Evolutionary conservation across 805 yeast species (phyloP), one percentile per base, ranked within the genome.

Genomic region (Lachancea sp.): DNA sequence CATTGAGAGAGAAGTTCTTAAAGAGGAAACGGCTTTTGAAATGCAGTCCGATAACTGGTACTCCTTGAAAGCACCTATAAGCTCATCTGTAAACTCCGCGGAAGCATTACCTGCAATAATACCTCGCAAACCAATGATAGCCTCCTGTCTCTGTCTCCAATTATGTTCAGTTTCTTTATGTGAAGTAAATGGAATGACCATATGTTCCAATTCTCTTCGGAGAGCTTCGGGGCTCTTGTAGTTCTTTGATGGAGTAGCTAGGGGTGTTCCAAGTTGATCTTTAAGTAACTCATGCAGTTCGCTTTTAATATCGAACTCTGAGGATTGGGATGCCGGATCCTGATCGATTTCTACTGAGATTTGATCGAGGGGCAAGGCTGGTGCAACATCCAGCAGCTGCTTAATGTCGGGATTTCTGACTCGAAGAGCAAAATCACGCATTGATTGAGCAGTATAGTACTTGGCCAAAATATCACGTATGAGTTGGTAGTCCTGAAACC

Each of bases 91-190:
- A 45, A 57, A 64, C 1, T 68, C 65, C 0, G 38, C 34, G 1
- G 65, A 54, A 1, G 72, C 64, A 51, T 78, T 75, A 3, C 89
- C 87, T 33, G 87, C 61, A 3, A 85, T 46, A 3, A 82, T 61
- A 2, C 73, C 67, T 42, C 96, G 70, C 24, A 87, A 53, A 36
- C 69, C 70, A 1, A 72, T 52, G 2, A 87, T 72, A 36, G 67
- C 66, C 38, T 72, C 70, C 51, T 89, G 96, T 54, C 98, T 71
- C 0, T 53, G 50, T 17, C 68, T 62, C 98, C 98, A 92, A 56
- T 92, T 92, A 43, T 72, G 71, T 55, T 92, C 98, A 0, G 95
- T 83, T 58, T 92, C 98, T 52, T 81, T 68, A 69, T 41, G 26
- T 4, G 81, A 83, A 7, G 69, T 73, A 51, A 90, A 88, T 5